Base-by-base conservation (phyloP, 805 yeast genomes). In the Tetrapisispora nanseiensis region DNA sequence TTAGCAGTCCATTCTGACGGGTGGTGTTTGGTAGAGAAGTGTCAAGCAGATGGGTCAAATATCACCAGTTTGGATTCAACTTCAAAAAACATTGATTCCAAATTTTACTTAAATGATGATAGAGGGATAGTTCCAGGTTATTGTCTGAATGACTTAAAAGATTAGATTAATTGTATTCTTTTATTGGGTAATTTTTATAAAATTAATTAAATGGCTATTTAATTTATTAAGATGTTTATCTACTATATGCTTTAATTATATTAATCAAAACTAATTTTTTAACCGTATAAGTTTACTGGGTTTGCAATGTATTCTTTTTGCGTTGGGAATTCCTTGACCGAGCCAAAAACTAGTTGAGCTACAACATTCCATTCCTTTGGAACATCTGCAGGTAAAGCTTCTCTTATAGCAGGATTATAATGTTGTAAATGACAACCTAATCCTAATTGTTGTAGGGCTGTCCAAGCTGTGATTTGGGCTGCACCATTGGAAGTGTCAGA, bases 381-480 rank as follows among this genome's bases (percentile, higher is more conserved):
- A 22, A 68, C 59, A 37, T 63, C 57, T 32, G 52, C 55, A 46
- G 65, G 61, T 49, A 67, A 49, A 37, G 66, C 69, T 27, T 55
- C 66, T 48, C 63, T 62, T 39, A 74, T 68, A 36, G 59, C 59
- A 37, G 66, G 70, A 56, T 69, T 71, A 67, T 68, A 74, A 57
- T 74, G 78, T 59, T 74, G 79, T 49, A 74, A 62, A 50, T 70
- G 73, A 46, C 67, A 75, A 47, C 76, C 77, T 34, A 72, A 54
- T 36, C 72, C 73, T 44, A 68, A 55, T 28, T 62, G 63, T 42
- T 66, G 62, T 21, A 74, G 57, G 22, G 72, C 72, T 30, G 73
- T 57, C 79, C 79, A 74, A 19, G 70, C 55, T 48, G 61, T 55
- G 47, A 74, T 70, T 62, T 71, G 75, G 40, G 74, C 75, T 39